These are phyloP conservation scores for Raffaelea ambrosiae DNA, from an alignment of 2,329 filamentous ascomycete genomes.

Conservation along the genomic window DNA sequence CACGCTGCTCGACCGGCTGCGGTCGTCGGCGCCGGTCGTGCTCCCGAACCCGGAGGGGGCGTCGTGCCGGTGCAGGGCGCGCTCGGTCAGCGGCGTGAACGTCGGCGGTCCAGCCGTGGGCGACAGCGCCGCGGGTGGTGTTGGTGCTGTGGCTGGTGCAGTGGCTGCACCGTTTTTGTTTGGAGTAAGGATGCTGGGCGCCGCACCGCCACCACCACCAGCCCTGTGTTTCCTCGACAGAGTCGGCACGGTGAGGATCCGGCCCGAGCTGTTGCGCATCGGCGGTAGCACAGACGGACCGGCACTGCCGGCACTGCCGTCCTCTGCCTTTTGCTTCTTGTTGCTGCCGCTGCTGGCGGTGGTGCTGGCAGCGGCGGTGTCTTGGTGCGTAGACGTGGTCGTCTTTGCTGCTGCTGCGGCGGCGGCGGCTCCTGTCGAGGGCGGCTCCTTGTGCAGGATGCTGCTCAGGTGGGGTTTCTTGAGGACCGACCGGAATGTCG, in stretches of 20 bases:
- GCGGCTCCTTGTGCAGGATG: slow-evolving; percentile 27
- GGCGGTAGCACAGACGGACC: no score
- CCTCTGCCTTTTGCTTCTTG: no score
- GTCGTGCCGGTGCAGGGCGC: slow-evolving; percentile 11
- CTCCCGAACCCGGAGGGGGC: background rate
- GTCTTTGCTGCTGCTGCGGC: background rate
- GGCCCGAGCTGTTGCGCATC: background rate
- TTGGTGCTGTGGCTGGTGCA: background rate
- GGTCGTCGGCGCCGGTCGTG: background rate
- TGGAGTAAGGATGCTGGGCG: no score
- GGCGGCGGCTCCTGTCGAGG: background rate
- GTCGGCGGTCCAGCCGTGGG: background rate
- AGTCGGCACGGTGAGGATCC: slow-evolving; percentile 1
- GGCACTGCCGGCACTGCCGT: no score
- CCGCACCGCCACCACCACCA: background rate
- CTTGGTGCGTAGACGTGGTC: background rate
- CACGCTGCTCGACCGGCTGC: background rate
- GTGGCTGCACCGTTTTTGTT: no score
- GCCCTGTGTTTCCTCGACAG: background rate
- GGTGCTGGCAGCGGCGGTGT: background rate
- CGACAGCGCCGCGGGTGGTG: background rate
- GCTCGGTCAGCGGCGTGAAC: slow-evolving; percentile 11
- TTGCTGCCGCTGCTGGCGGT: background rate
- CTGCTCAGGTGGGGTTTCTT: slow-evolving; percentile 39
- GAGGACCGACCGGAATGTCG: slow-evolving; percentile 37